Evolutionary conservation across 257 asterid species (phyloP).

Genomic region (Scutellaria galericulata): DNA sequence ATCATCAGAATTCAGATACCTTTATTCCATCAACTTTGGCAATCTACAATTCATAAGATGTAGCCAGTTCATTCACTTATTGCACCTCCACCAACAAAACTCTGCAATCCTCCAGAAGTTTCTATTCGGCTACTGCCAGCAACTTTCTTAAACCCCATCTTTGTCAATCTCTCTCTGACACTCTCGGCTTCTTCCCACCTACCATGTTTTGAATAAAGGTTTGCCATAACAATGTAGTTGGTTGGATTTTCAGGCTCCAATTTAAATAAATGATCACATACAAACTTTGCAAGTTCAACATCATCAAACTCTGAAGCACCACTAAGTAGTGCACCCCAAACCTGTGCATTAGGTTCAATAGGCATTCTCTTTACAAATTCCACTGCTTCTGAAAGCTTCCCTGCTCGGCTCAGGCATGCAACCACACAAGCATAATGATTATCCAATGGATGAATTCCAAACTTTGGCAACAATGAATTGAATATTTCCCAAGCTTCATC

Average conservation of each 20-base stretch:
- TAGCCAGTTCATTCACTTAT: conserved; percentile 28
- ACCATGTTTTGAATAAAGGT: conserved; percentile 75
- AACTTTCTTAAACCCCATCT: conserved; percentile 62
- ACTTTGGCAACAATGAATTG: conserved; percentile 50
- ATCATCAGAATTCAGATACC: conserved; percentile 35
- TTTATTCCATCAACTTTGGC: conserved; percentile 33
- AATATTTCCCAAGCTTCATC: conserved; percentile 64
- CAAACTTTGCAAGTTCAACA: conserved; percentile 65
- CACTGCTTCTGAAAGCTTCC: conserved; percentile 69
- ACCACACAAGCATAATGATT: conserved; percentile 85
- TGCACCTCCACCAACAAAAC: conserved; percentile 42
- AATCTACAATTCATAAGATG: conserved; percentile 31
- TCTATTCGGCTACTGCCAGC: conserved; percentile 84
- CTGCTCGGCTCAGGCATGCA: conserved; percentile 71
- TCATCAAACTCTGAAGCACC: conserved; percentile 77
- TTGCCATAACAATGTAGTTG: conserved; percentile 74
- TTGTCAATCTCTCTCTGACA: conserved; percentile 59
- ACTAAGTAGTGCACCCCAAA: conserved; percentile 85
- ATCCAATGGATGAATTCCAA: conserved; percentile 58
- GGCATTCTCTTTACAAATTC: conserved; percentile 74
- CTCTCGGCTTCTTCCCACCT: conserved; percentile 82
- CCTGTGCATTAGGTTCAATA: conserved; percentile 58
- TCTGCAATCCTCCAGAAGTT: conserved; percentile 43
- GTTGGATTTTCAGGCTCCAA: conserved; percentile 75
- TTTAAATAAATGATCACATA: conserved; percentile 57